A percentile compares a stretch with the other conserved stretches of the same genome.
These are phyloP conservation scores for Hippophae rhamnoides DNA, from an alignment of 306 rosid genomes.

Conservation along the genomic window DNA sequence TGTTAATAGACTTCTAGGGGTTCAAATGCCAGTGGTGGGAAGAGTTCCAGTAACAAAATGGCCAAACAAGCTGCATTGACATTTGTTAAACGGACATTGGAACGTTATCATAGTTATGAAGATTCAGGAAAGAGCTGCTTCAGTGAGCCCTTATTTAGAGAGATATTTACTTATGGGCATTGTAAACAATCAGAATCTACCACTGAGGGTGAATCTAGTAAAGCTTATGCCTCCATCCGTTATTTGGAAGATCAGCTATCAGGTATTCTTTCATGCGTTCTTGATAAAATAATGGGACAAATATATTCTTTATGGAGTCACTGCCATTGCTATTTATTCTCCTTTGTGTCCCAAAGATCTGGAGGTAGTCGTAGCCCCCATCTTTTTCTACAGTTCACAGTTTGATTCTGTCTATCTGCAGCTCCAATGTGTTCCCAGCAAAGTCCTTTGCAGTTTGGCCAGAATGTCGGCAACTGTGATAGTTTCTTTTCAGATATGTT, in stretches of 20 bases:
- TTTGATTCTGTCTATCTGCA: slow-evolving; percentile 32
- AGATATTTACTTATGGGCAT: slow-evolving; percentile 46
- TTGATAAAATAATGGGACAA: slow-evolving; percentile 1
- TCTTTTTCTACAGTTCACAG: neutral
- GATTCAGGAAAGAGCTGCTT: slow-evolving; percentile 87
- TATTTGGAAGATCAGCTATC: slow-evolving; percentile 54
- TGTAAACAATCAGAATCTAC: slow-evolving; percentile 40
- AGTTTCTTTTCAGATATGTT: slow-evolving; percentile 46
- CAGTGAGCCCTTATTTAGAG: slow-evolving; percentile 59
- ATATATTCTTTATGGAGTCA: slow-evolving; percentile 9
- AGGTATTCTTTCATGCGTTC: slow-evolving; percentile 32
- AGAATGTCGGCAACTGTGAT: slow-evolving; percentile 56
- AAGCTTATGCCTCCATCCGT: slow-evolving; percentile 44
- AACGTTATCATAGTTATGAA: slow-evolving; percentile 70
- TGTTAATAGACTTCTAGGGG: slow-evolving; percentile 64
- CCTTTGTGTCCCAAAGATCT: slow-evolving; percentile 8
- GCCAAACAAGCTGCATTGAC: slow-evolving; percentile 82
- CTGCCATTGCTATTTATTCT: slow-evolving; percentile 4
- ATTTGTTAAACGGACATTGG: slow-evolving; percentile 76
- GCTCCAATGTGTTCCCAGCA: slow-evolving; percentile 71
- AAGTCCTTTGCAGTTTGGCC: slow-evolving; percentile 66
- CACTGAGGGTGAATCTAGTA: slow-evolving; percentile 58
- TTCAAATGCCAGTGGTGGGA: slow-evolving; percentile 69
- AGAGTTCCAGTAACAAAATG: slow-evolving; percentile 69
- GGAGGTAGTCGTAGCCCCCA: neutral